These are phyloP conservation scores for Xylariomycetidae sp. DNA, from an alignment of 2,329 filamentous ascomycete genomes.

Conservation along the genomic window DNA sequence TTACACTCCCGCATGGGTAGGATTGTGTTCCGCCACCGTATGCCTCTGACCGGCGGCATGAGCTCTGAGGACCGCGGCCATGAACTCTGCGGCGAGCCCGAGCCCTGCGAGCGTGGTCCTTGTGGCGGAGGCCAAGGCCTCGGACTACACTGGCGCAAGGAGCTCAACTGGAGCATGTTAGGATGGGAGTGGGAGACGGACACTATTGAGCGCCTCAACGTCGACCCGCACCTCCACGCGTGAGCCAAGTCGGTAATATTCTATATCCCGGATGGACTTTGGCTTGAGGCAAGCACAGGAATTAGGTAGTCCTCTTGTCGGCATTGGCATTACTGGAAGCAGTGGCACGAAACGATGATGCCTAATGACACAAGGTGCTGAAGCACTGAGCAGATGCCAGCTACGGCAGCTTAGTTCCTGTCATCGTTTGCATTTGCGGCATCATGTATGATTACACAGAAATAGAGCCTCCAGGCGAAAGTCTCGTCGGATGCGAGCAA, in stretches of 20 bases:
- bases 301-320: slow-evolving; percentile 46
- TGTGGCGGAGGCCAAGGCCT: slow-evolving; percentile 52
- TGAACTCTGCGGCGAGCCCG: slow-evolving; percentile 26
- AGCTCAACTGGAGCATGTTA: slow-evolving; percentile 81
- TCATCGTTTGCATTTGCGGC: too few relatives aligned
- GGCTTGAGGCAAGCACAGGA: slow-evolving; percentile 35
- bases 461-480: too few relatives aligned
- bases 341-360: slow-evolving; percentile 2
- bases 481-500: too few relatives aligned
- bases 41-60: slow-evolving; percentile 76
- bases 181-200: slow-evolving; percentile 68
- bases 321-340: slow-evolving; percentile 20
- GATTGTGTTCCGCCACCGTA: slow-evolving; percentile 73
- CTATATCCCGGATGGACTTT: slow-evolving; percentile 22
- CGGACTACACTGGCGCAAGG: slow-evolving; percentile 64
- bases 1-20: slow-evolving; percentile 88
- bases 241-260: slow-evolving; percentile 31
- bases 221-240: slow-evolving; percentile 45
- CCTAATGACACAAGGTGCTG: too few relatives aligned
- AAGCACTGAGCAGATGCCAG: too few relatives aligned
- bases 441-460: too few relatives aligned
- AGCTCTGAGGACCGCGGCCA: slow-evolving; percentile 64
- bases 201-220: slow-evolving; percentile 29
- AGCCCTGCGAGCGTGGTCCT: slow-evolving; percentile 25
- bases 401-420: slow-evolving; percentile 6